These are phyloP conservation scores for Cryptococcus hybrid DNA, from an alignment of 1,284 basidiomycete genomes.

Conservation along the genomic window DNA sequence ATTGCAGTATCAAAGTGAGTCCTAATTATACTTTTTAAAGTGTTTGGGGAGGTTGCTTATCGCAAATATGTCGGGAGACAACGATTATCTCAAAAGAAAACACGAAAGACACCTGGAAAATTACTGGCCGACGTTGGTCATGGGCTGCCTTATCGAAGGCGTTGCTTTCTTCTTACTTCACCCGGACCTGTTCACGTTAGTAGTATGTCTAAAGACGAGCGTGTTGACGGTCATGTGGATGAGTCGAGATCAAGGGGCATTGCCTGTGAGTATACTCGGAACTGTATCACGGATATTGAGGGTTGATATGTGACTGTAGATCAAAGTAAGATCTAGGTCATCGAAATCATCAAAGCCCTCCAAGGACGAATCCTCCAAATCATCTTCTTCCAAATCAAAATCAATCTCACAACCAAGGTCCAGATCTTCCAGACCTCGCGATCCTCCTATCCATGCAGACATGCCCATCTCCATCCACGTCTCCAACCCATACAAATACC, in stretches of 20 bases:
- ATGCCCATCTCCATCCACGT: constrained; percentile 9
- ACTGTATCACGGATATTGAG: not conserved
- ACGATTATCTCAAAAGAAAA: constrained; percentile 6
- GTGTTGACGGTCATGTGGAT: constrained; percentile 20
- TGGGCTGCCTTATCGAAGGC: constrained; percentile 21
- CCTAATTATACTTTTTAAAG: not conserved
- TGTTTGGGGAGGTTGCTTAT: not conserved
- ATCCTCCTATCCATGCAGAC: not conserved
- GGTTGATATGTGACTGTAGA: not conserved
- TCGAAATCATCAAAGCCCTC: not conserved
- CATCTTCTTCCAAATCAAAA: not conserved
- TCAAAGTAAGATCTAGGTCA: not conserved
- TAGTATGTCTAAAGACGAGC: constrained; percentile 33
- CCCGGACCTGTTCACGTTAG: constrained; percentile 30
- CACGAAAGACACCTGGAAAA: constrained; percentile 20
- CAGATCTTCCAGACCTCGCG: not conserved
- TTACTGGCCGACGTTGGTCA: constrained; percentile 29
- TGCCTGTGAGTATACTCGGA: constrained; percentile 14
- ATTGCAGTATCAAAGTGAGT: constrained; percentile 29
- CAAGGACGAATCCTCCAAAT: not conserved
- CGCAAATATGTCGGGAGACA: constrained; percentile 6
- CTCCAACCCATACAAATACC: constrained; percentile 6
- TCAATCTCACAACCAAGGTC: not conserved
- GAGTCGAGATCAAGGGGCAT: constrained; percentile 16
- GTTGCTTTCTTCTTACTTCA: constrained; percentile 23